Evolutionary conservation across 495 filamentous ascomycete genomes (phyloP), one percentile per base, ranked within the genome.

Genomic region (Glutinoglossum americanum): DNA sequence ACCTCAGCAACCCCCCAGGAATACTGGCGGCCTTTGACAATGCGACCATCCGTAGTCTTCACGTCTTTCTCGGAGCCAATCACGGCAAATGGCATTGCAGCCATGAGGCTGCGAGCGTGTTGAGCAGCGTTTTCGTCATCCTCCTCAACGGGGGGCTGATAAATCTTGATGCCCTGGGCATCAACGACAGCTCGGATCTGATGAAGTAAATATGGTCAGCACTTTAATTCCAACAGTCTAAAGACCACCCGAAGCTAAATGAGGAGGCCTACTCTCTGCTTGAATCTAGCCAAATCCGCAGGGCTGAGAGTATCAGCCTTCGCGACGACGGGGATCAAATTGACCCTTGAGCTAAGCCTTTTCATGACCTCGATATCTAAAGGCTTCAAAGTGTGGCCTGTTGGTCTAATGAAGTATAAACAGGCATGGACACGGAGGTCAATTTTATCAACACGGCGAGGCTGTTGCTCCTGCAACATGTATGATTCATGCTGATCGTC

Each of bases 401-500:
- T 98, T 44, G 92, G 92, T 70, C 92, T 77, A 71, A 98, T 97
- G 76, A 98, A 98, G 78, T 98, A 98, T 67, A 98, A 71, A 72
- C 92, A 98, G 54, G 93, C 87, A 68, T 98, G 92, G 45, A 98
- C 92, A 73, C 92, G 89, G 70, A 98, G 86, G 68, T 98, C 92
- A 64, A 98, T 97, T 80, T 97, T 98, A 73, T 97, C 92, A 60
- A 82, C 82, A 63, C 92, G 87, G 71, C 87, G 87, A 61, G 92
- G 92, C 72, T 98, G 92, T 73, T 98, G 92, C 80, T 98, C 92
- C 77, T 98, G 92, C 67, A 98, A 77, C 92, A 98, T 98, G 69
- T 98, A 98, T 15, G 92, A 97, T 76, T 98, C 92, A 72, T 98
- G 92, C 77, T 98, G 92, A 73, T 98, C 92, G 72, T 98, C 92